Evolutionary conservation across 2,329 filamentous ascomycete species (phyloP).

Genomic region (Pseudocercospora macadamiae): DNA sequence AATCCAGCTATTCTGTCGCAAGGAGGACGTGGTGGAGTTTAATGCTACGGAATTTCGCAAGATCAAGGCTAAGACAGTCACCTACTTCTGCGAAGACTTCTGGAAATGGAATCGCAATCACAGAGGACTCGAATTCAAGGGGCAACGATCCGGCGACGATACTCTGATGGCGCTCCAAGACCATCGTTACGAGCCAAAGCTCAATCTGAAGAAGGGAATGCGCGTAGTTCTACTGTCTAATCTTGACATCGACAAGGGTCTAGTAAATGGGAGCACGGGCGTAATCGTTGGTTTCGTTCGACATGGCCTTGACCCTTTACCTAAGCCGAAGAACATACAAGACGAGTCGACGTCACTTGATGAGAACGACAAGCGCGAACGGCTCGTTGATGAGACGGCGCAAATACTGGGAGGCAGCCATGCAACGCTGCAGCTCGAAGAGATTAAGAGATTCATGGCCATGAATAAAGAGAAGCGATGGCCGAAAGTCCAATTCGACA

Average conservation of each 20-base stretch:
- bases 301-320: background rate
- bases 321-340: background rate
- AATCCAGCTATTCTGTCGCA: background rate
- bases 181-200: slow-evolving; percentile 51
- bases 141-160: slow-evolving; percentile 41
- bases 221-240: slow-evolving; percentile 58
- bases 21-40: background rate
- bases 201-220: slow-evolving; percentile 57
- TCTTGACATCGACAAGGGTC: slow-evolving; percentile 44
- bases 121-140: background rate
- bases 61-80: background rate
- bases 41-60: background rate
- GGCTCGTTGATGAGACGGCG: background rate
- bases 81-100: slow-evolving; percentile 8
- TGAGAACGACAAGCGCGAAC: background rate
- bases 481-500: slow-evolving; percentile 59
- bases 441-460: background rate
- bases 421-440: background rate
- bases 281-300: slow-evolving; percentile 46
- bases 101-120: background rate
- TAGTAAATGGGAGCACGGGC: slow-evolving; percentile 55
- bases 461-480: background rate
- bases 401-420: background rate
- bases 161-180: slow-evolving; percentile 9
- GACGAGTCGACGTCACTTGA: background rate